Percentiles rank a stretch among this genome's conserved stretches.
Conservation (phyloP, 2,329 filamentous ascomycete genomes). For the Trichoderma arundinaceum region DNA sequence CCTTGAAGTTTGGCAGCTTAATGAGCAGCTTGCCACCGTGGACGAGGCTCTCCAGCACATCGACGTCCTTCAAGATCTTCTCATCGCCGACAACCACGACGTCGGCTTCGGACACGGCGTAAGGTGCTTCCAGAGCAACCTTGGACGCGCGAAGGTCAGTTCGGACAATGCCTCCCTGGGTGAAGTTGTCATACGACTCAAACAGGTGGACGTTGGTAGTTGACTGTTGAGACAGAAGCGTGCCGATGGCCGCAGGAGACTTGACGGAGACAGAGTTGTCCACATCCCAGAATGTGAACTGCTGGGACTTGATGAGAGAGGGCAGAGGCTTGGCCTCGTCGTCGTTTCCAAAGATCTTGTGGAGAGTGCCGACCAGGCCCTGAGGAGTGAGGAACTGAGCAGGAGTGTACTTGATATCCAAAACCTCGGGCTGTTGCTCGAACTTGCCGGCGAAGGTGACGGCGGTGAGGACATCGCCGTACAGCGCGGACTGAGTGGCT, state of each 20-base stretch:
- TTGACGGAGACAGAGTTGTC: conserved; percentile 72
- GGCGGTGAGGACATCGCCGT: conserved; percentile 87
- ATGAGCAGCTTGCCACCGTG: conserved; percentile 74
- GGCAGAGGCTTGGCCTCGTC: conserved; percentile 50
- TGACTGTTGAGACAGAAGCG: conserved; percentile 72
- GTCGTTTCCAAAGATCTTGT: conserved; percentile 61
- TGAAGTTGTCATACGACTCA: conserved; percentile 69
- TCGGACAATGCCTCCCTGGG: conserved; percentile 77
- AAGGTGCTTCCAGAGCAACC: conserved; percentile 84
- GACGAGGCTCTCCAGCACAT: conserved; percentile 74
- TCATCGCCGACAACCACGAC: conserved; percentile 79
- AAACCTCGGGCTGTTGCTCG: conserved; percentile 65
- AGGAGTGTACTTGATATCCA: conserved; percentile 90
- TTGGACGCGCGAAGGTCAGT: conserved; percentile 85
- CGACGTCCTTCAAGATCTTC: conserved; percentile 78
- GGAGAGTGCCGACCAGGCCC: conserved; percentile 57
- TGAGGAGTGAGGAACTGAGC: conserved; percentile 62
- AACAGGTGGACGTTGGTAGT: conserved; percentile 66
- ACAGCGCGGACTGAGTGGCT: conserved; percentile 82
- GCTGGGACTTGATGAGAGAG: conserved; percentile 66
- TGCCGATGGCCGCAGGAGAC: conserved; percentile 66
- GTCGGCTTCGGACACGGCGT: conserved; percentile 79
- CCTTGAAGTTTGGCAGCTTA: conserved; percentile 78
- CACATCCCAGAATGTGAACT: conserved; percentile 94
- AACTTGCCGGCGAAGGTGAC: conserved; percentile 78